Evolutionary conservation across 1,284 basidiomycete species (phyloP), one percentile per base, ranked within the genome.

Genomic region (Ganoderma resinaceum): DNA sequence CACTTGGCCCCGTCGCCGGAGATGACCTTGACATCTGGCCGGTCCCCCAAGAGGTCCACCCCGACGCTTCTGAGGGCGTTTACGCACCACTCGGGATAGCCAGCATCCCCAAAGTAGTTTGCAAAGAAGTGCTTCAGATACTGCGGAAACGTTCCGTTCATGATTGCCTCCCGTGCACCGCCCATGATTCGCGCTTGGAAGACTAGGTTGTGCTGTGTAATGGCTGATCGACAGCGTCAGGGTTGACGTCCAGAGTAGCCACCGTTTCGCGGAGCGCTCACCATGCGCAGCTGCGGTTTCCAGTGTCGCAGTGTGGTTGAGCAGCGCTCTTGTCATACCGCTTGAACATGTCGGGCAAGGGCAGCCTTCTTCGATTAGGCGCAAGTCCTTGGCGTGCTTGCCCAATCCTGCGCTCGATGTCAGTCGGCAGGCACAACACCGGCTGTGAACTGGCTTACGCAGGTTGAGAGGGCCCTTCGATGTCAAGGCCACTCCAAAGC

Each of bases 161-260:
- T 77, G 73, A 95, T 95, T 3, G 94, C 92, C 75, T 92, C 87
- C 69, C 94, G 84, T 38, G 91, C 92, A 35, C 87, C 83, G 29
- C 92, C 91, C 92, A 95, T 94, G 14, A 95, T 82, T 68, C 88
- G 89, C 14, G 93, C 94, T 81, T 95, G 91, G 80, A 95, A 95
- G 29, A 88, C 87, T 67, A 95, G 83, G 76, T 95, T 95, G 73
- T 95, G 93, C 70, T 91, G 85, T 1, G 93, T 94, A 67, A 94
- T 80, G 31, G 91, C 92, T 94, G 70, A 16, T 57, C 18, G n/a
- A 23, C 12, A 20, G 18, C 29, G 26, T 38, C 40, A 49, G 33
- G 33, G 14, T n/a, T 53, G 14, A 18, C 16, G 58, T 23, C 53
- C 53, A 52, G 23, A 63, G 42, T 62, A 72, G 66, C 70, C 40